These are phyloP conservation scores for Suillus tomentosus DNA, from an alignment of 768 basidiomycete species.

Conservation along the genomic window DNA sequence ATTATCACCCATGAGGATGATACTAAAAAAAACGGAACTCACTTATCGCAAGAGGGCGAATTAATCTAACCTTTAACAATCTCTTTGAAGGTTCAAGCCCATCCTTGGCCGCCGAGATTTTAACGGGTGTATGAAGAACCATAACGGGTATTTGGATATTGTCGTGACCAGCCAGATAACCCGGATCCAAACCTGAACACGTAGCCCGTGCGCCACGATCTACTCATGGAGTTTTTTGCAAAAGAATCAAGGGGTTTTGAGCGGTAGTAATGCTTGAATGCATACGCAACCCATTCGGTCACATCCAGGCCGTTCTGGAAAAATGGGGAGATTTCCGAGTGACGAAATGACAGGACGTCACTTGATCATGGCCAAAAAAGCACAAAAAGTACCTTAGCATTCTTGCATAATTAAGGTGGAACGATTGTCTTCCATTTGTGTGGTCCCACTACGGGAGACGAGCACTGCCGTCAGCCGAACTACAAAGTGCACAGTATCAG, in stretches of 20 bases:
- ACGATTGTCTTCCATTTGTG: background rate
- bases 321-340: too few relatives aligned
- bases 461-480: background rate
- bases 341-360: background rate
- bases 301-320: background rate
- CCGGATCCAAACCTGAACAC: conserved; percentile 15
- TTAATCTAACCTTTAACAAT: conserved; percentile 11
- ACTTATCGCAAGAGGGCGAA: conserved; percentile 15
- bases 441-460: background rate
- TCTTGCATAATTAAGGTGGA: background rate
- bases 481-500: background rate
- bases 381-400: background rate
- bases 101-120: conserved; percentile 16
- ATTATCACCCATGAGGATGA: background rate
- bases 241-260: background rate
- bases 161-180: conserved; percentile 15
- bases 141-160: conserved; percentile 17
- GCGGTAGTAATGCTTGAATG: background rate
- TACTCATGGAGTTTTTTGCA: background rate
- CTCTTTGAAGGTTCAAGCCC: conserved; percentile 10
- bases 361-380: background rate
- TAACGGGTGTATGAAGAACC: conserved; percentile 15
- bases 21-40: conserved; percentile 7
- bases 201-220: conserved; percentile 15
- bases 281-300: background rate